Conservation (phyloP, 306 rosid species). For the Quercus parvula region DNA sequence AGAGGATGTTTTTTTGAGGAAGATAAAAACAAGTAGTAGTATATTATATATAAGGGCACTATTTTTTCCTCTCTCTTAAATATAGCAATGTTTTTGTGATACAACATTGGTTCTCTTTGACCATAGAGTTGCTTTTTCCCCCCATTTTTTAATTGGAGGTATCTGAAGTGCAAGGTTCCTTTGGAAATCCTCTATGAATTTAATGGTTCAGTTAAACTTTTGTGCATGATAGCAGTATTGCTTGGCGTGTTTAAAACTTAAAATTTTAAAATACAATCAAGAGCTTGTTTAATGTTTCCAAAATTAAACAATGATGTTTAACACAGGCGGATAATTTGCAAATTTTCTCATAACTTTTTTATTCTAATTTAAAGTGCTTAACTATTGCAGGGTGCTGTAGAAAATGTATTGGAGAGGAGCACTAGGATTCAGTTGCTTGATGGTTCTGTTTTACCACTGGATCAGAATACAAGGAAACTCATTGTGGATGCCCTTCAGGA, state of each 20-base stretch:
- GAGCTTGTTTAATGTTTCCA: neutral
- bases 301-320: neutral
- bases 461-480: conserved; percentile 46
- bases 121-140: neutral
- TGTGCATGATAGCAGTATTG: neutral
- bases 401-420: conserved; percentile 80
- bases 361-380: neutral
- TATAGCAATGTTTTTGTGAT: neutral
- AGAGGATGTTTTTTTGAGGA: neutral
- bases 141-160: neutral
- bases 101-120: neutral
- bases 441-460: conserved; percentile 61
- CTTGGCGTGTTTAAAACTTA: neutral
- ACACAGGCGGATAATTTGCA: neutral
- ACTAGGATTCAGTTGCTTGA: conserved; percentile 65
- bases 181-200: neutral
- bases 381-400: conserved; percentile 82
- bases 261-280: neutral
- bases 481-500: conserved; percentile 66
- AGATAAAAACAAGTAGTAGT: neutral
- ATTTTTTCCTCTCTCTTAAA: neutral
- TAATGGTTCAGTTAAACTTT: neutral
- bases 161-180: neutral
- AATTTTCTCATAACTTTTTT: neutral
- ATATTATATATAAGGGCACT: neutral